A percentile compares a stretch with the other conserved stretches of the same genome.
Evolutionary conservation across 169 alveolate genomes (phyloP).

Genomic region (Babesia ovis): DNA sequence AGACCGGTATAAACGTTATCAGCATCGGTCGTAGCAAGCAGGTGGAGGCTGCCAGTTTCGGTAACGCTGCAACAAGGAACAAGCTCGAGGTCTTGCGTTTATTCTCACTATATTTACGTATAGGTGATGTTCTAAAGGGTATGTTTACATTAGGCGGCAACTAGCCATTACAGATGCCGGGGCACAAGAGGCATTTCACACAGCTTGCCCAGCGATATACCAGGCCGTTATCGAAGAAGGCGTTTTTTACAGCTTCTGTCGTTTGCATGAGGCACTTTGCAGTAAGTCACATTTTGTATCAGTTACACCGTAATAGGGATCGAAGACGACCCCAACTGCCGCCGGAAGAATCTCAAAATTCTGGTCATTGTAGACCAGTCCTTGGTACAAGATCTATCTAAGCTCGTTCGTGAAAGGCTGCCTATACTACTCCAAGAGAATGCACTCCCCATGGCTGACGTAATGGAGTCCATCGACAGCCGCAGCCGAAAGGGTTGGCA

Average conservation of each 20-base stretch:
- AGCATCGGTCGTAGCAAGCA: constrained; percentile 42
- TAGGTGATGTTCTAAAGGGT: constrained; percentile 18
- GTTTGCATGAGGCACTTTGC: constrained; percentile 13
- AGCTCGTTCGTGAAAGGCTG: constrained; percentile 1
- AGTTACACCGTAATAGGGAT: not conserved
- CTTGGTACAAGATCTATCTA: constrained; percentile 9
- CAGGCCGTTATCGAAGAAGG: constrained; percentile 28
- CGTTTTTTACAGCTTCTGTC: constrained; percentile 17
- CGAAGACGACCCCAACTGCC: constrained; percentile 3
- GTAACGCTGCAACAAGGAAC: constrained; percentile 46
- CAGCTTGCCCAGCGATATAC: constrained; percentile 32
- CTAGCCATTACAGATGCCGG: constrained; percentile 4
- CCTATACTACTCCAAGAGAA: not conserved
- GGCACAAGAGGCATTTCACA: constrained; percentile 19
- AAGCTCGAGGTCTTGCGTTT: constrained; percentile 37
- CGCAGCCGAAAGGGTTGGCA: constrained; percentile 48
- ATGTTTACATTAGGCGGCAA: not conserved
- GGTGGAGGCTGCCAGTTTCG: constrained; percentile 47
- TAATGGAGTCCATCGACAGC: constrained; percentile 4
- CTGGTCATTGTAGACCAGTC: constrained; percentile 32
- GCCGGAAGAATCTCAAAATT: constrained; percentile 25
- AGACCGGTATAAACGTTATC: not conserved
- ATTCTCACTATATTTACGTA: constrained; percentile 32
- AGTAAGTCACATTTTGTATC: constrained; percentile 4
- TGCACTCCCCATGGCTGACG: constrained; percentile 14